Evolutionary conservation across 805 yeast genomes (phyloP).

Genomic region (Candida chilensis): DNA sequence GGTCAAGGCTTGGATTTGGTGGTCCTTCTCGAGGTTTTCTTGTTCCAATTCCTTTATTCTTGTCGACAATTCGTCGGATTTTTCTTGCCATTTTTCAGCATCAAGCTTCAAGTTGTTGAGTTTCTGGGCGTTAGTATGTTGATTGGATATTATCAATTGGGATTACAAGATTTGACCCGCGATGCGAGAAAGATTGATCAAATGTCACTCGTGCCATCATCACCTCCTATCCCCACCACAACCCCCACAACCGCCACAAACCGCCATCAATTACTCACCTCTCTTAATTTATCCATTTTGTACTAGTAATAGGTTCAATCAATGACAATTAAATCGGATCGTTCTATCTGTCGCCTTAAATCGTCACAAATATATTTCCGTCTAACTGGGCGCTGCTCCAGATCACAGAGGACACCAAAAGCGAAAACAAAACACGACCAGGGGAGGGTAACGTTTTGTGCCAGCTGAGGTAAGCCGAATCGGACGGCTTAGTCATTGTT

Average conservation of each 20-base stretch:
- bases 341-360: too few species aligned
- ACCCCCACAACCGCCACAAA: background rate
- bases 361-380: too few species aligned
- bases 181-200: background rate
- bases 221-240: background rate
- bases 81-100: conserved; percentile 96
- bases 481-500: too few species aligned
- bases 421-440: too few species aligned
- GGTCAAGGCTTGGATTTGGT: conserved; percentile 86
- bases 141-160: too few species aligned
- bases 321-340: too few species aligned
- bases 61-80: conserved; percentile 78
- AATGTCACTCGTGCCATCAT: background rate
- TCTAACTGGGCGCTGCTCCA: too few species aligned
- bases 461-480: too few species aligned
- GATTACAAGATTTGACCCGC: background rate
- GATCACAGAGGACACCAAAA: too few species aligned
- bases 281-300: conserved; percentile 53
- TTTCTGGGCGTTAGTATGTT: conserved; percentile 59
- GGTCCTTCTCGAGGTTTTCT: conserved; percentile 85
- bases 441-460: too few species aligned
- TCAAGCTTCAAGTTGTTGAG: conserved; percentile 84
- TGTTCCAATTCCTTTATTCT: conserved; percentile 88
- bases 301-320: too few species aligned
- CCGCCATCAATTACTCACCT: conserved; percentile 26